Evolutionary conservation across 2,329 filamentous ascomycete genomes (phyloP).

Genomic region (Exophiala spinifera): DNA sequence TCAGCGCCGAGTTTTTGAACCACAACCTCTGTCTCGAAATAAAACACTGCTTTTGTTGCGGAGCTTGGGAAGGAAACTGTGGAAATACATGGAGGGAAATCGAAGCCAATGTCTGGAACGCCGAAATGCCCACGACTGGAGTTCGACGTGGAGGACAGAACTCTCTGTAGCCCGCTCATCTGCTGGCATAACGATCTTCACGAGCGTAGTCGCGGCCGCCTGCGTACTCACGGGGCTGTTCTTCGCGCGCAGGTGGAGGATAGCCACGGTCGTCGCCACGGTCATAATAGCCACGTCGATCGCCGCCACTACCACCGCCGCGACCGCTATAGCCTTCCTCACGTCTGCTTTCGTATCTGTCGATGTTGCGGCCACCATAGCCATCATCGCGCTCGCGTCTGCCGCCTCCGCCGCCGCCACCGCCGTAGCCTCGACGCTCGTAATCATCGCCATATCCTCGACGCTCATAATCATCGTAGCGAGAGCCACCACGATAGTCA

Average conservation of each 20-base stretch:
- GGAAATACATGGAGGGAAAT: slow-evolving; percentile 25
- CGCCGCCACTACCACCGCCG: slow-evolving; percentile 40
- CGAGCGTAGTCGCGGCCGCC: slow-evolving; percentile 29
- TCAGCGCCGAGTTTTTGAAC: slow-evolving; percentile 22
- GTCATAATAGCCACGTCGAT: slow-evolving; percentile 39
- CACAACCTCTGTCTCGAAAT: slow-evolving; percentile 21
- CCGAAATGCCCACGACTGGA: slow-evolving; percentile 8
- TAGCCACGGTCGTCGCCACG: slow-evolving; percentile 23
- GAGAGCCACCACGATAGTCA: slow-evolving; percentile 41
- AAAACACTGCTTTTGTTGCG: slow-evolving; percentile 23
- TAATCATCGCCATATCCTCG: slow-evolving; percentile 44
- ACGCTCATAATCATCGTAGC: slow-evolving; percentile 44
- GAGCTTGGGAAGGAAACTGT: slow-evolving; percentile 14
- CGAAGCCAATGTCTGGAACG: slow-evolving; percentile 11
- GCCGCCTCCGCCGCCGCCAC: slow-evolving; percentile 42
- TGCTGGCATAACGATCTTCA: slow-evolving; percentile 29
- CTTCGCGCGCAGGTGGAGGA: slow-evolving; percentile 24
- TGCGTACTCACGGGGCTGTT: slow-evolving; percentile 27
- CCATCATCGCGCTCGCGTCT: slow-evolving; percentile 42
- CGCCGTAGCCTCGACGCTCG: slow-evolving; percentile 43
- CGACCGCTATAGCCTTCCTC: slow-evolving; percentile 51
- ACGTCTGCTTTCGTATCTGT: slow-evolving; percentile 39
- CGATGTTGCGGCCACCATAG: slow-evolving; percentile 42
- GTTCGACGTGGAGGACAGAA: slow-evolving; percentile 4
- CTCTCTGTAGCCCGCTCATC: slow-evolving; percentile 15